phyloP scores from a whole-genome alignment of 208 protist genomes.

The Phytomonas sp. region DNA sequence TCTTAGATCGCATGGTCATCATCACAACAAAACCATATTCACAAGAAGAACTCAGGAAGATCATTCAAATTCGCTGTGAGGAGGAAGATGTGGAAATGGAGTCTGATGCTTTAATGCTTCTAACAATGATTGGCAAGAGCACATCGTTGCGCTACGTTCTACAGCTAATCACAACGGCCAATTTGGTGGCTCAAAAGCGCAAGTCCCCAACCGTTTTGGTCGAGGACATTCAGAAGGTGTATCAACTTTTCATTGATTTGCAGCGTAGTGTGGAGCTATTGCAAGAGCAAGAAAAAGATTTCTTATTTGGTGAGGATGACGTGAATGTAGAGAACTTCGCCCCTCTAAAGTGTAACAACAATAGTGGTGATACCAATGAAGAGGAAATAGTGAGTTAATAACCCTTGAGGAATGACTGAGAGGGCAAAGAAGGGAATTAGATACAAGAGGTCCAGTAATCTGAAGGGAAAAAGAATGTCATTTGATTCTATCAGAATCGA shows the following conservation, averaged over 20 bases:
- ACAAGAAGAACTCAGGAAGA: conserved; percentile 93
- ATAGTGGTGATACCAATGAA: conserved; percentile 28
- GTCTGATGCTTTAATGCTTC: conserved; percentile 92
- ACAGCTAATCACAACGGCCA: conserved; percentile 98
- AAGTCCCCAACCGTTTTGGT: conserved; percentile 91
- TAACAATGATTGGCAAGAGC: conserved; percentile 94
- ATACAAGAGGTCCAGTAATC: neutral
- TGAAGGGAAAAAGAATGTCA: neutral
- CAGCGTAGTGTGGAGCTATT: conserved; percentile 86
- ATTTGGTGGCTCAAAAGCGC: conserved; percentile 93
- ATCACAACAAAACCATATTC: conserved; percentile 97
- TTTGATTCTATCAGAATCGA: neutral
- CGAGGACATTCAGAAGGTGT: conserved; percentile 96
- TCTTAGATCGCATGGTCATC: conserved; percentile 99
- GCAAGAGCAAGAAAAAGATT: conserved; percentile 87
- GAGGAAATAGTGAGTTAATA: conserved; percentile 24
- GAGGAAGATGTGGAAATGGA: conserved; percentile 99
- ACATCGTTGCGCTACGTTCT: conserved; percentile 99
- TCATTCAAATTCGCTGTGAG: conserved; percentile 96
- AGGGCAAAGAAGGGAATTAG: conserved; percentile 2
- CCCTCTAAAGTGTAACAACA: conserved; percentile 16
- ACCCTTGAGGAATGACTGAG: neutral
- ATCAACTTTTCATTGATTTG: conserved; percentile 98
- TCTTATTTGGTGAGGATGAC: conserved; percentile 88
- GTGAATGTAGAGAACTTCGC: conserved; percentile 54